Evolutionary conservation across 805 yeast species (phyloP).

Genomic region (Candida palmyrensis): DNA sequence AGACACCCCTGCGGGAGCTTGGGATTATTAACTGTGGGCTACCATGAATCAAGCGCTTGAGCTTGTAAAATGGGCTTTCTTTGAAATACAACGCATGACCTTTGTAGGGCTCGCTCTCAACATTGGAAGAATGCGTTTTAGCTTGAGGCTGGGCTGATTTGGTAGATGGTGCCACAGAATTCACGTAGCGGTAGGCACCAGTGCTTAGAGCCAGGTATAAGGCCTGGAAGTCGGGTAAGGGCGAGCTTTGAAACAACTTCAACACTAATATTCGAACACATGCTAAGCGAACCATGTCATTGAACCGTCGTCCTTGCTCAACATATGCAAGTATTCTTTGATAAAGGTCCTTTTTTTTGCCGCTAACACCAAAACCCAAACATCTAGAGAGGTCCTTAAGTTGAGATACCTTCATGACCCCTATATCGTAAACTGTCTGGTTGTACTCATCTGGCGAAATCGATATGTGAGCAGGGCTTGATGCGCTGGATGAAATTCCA

Average conservation of each 20-base stretch:
- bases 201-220: constrained; percentile 21
- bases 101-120: constrained; percentile 8
- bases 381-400: constrained; percentile 50
- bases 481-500: too few relatives aligned
- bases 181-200: constrained; percentile 20
- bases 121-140: background rate
- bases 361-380: constrained; percentile 44
- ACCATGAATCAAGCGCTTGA: constrained; percentile 42
- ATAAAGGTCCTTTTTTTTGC: constrained; percentile 57
- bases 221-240: constrained; percentile 32
- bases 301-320: constrained; percentile 33
- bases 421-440: constrained; percentile 1
- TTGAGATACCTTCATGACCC: constrained; percentile 40
- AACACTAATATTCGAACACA: constrained; percentile 42
- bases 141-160: background rate
- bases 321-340: constrained; percentile 48
- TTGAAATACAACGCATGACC: constrained; percentile 45
- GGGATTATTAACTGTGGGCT: constrained; percentile 44
- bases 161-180: background rate
- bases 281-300: constrained; percentile 38
- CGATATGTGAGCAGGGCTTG: background rate
- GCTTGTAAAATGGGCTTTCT: constrained; percentile 51
- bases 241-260: constrained; percentile 27
- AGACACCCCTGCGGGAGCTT: constrained; percentile 41
- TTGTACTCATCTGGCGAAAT: constrained; percentile 3